A percentile compares a stretch with the other conserved stretches of the same genome.
Conservation (phyloP, 768 basidiomycete species). For the Ramaria rubella region DNA sequence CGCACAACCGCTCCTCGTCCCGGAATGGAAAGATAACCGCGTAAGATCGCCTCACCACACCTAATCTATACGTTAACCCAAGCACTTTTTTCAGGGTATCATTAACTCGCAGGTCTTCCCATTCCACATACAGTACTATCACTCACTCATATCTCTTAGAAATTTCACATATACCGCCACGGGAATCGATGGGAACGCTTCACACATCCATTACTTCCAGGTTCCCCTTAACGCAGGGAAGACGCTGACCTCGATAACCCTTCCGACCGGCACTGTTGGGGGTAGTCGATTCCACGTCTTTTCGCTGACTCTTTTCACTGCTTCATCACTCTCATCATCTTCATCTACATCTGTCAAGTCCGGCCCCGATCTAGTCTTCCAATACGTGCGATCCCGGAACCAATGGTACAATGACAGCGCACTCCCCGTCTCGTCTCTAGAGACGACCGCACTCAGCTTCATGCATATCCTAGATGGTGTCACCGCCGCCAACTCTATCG, state of each 20-base stretch:
- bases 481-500: slow-evolving; percentile 28
- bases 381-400: slow-evolving; percentile 11
- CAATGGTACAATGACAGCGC: slow-evolving; percentile 7
- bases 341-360: slow-evolving; percentile 17
- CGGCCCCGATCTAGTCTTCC: slow-evolving; percentile 19
- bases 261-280: slow-evolving; percentile 28
- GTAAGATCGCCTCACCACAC: slow-evolving; percentile 31
- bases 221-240: slow-evolving; percentile 31
- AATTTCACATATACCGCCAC: slow-evolving; percentile 32
- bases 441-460: slow-evolving; percentile 4
- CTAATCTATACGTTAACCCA: neutral
- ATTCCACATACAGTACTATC: neutral
- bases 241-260: slow-evolving; percentile 36
- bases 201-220: slow-evolving; percentile 41
- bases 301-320: slow-evolving; percentile 10
- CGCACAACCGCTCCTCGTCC: slow-evolving; percentile 30
- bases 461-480: slow-evolving; percentile 33
- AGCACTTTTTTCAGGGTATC: neutral
- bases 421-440: neutral
- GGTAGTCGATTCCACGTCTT: slow-evolving; percentile 33
- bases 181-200: slow-evolving; percentile 35
- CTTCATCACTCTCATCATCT: slow-evolving; percentile 26
- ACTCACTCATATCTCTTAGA: neutral
- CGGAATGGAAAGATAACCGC: slow-evolving; percentile 41
- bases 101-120: slow-evolving; percentile 26